Evolutionary conservation across 352 stramenopile genomes (phyloP).

Genomic region (Phytophthora capsici): DNA sequence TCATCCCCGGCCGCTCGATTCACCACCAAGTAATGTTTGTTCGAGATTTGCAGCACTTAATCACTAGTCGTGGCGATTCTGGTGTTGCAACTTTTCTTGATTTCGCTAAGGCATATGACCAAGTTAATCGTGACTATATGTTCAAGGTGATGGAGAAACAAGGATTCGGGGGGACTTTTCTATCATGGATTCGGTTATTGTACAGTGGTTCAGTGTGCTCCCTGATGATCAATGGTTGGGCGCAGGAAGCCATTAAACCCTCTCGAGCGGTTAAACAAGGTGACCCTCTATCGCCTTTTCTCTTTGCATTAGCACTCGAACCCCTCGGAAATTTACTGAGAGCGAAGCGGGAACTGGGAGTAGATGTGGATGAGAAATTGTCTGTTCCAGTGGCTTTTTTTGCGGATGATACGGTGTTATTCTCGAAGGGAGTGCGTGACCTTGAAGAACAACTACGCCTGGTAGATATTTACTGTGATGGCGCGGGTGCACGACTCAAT

Average conservation of each 20-base stretch:
- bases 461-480: too few relatives aligned
- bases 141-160: slow-evolving; percentile 7
- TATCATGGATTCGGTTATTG: slow-evolving; percentile 2
- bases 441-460: too few relatives aligned
- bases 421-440: too few relatives aligned
- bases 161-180: background rate
- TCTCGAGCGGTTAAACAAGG: background rate
- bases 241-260: background rate
- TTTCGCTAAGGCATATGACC: slow-evolving; percentile 11
- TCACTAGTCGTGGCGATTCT: background rate
- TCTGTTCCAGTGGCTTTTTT: too few relatives aligned
- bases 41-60: background rate
- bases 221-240: background rate
- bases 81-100: slow-evolving; percentile 1
- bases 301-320: too few relatives aligned
- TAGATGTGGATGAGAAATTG: too few relatives aligned
- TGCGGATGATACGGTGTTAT: too few relatives aligned
- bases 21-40: slow-evolving; percentile 5
- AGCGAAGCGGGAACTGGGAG: too few relatives aligned
- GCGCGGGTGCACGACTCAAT: too few relatives aligned
- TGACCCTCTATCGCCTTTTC: background rate
- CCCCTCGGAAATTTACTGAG: too few relatives aligned
- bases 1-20: background rate
- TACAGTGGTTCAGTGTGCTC: background rate
- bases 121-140: background rate